A percentile compares a stretch with the other conserved stretches of the same genome.
phyloP scores from a whole-genome alignment of 75 land plant genomes.

The Cupressus sempervirens region DNA sequence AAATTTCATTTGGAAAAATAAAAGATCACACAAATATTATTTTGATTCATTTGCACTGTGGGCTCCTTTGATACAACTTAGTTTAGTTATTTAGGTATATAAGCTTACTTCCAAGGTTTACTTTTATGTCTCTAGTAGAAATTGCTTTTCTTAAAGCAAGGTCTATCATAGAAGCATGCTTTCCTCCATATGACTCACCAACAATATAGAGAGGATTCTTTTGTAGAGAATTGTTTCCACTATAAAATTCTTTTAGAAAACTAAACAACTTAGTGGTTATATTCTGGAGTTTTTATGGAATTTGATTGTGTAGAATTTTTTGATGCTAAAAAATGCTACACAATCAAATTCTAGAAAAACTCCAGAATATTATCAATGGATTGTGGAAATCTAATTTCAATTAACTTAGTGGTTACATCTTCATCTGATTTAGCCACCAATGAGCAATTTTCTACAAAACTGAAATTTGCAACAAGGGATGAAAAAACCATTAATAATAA shows the following conservation, averaged over 20 bases:
- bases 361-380: too few species aligned
- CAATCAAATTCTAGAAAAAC: too few species aligned
- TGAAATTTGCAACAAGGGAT: slow-evolving; percentile 27
- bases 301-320: too few species aligned
- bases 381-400: too few species aligned
- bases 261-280: too few species aligned
- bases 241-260: slow-evolving; percentile 48
- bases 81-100: background rate
- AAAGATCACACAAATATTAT: background rate
- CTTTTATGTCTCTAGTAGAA: slow-evolving; percentile 42
- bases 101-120: slow-evolving; percentile 53
- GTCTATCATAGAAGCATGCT: slow-evolving; percentile 62
- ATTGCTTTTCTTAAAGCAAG: slow-evolving; percentile 52
- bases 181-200: slow-evolving; percentile 91
- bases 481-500: background rate
- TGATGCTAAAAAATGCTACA: too few species aligned
- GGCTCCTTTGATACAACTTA: too few species aligned
- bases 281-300: too few species aligned
- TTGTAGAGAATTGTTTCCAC: slow-evolving; percentile 38
- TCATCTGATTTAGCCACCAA: slow-evolving; percentile 53
- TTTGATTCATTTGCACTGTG: background rate
- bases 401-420: slow-evolving; percentile 66
- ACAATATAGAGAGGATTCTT: slow-evolving; percentile 65
- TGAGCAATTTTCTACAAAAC: slow-evolving; percentile 62
- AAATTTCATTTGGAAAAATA: background rate